A percentile compares a stretch with the other conserved stretches of the same genome.
phyloP scores from a whole-genome alignment of 805 yeast species.

The Tetrapisispora taiwanensis region DNA sequence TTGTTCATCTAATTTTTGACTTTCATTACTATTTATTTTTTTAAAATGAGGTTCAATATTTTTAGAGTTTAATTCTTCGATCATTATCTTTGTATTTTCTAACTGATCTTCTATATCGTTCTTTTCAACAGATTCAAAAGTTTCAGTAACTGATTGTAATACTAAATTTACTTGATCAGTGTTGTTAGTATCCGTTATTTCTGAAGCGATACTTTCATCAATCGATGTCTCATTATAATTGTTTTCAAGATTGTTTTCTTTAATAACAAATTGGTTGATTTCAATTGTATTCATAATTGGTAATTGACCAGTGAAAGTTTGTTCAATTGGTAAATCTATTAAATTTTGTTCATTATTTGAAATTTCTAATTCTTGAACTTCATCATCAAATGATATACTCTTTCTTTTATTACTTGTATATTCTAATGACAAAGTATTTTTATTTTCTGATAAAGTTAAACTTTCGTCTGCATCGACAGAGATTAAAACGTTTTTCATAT shows the following conservation, averaged over 20 bases:
- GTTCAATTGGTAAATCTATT: background rate
- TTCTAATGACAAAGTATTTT: background rate
- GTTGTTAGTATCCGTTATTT: background rate
- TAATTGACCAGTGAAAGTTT: background rate
- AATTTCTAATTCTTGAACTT: background rate
- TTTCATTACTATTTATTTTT: background rate
- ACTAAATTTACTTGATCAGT: background rate
- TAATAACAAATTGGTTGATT: background rate
- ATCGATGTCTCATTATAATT: background rate
- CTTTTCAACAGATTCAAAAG: background rate
- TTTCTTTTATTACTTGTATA: background rate
- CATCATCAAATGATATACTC: slow-evolving; percentile 2
- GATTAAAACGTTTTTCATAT: background rate
- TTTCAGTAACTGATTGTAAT: background rate
- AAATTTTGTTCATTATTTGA: background rate
- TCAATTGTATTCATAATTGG: slow-evolving; percentile 1
- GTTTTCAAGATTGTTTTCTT: background rate
- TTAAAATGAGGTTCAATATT: background rate
- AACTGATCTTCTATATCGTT: background rate
- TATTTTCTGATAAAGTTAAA: background rate
- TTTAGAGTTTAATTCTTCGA: background rate
- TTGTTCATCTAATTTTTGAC: background rate
- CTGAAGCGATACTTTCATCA: background rate
- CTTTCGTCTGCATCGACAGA: background rate
- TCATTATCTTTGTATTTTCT: background rate